These are phyloP conservation scores for Mycena galericulata DNA, from an alignment of 768 basidiomycete species.

Conservation along the genomic window DNA sequence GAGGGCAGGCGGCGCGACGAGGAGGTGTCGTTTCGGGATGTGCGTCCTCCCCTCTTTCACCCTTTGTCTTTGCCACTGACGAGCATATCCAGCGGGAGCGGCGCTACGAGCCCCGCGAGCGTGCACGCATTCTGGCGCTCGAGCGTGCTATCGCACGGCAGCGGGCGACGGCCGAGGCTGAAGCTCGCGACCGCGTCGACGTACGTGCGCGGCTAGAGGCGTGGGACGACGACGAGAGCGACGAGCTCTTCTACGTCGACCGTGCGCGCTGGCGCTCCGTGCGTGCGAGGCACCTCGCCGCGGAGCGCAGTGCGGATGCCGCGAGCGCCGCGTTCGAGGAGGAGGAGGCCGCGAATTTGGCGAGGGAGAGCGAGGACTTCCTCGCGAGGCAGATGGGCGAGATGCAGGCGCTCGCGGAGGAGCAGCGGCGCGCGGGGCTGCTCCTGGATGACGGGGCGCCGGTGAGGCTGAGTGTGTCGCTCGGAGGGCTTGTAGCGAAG, in stretches of 20 bases:
- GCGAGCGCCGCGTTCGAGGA: conserved; percentile 87
- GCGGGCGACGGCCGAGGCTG: conserved; percentile 75
- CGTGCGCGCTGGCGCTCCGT: conserved; percentile 89
- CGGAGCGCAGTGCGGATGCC: conserved; percentile 87
- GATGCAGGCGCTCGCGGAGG: conserved; percentile 90
- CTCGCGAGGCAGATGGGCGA: conserved; percentile 95
- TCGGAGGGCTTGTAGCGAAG: conserved; percentile 61
- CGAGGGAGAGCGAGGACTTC: conserved; percentile 93
- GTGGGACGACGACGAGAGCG: conserved; percentile 94
- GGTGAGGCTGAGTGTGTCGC: conserved; percentile 85
- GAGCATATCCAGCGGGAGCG: conserved; percentile 78
- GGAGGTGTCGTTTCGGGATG: conserved; percentile 88
- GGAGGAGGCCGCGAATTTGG: conserved; percentile 87
- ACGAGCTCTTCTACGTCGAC: conserved; percentile 93
- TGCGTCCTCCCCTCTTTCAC: conserved; percentile 53
- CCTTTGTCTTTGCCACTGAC: background rate
- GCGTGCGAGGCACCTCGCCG: conserved; percentile 74
- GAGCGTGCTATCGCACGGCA: conserved; percentile 84
- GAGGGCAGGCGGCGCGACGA: conserved; percentile 82
- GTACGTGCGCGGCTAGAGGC: conserved; percentile 86
- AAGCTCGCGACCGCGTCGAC: conserved; percentile 84
- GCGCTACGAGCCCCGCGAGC: conserved; percentile 92
- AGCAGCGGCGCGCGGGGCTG: conserved; percentile 92
- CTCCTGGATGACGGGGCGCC: conserved; percentile 93
- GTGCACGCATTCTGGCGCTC: conserved; percentile 79